Percentiles rank a stretch among this genome's conserved stretches.
phyloP scores from a whole-genome alignment of 2,329 filamentous ascomycete genomes.

The Fusarium devonianum region DNA sequence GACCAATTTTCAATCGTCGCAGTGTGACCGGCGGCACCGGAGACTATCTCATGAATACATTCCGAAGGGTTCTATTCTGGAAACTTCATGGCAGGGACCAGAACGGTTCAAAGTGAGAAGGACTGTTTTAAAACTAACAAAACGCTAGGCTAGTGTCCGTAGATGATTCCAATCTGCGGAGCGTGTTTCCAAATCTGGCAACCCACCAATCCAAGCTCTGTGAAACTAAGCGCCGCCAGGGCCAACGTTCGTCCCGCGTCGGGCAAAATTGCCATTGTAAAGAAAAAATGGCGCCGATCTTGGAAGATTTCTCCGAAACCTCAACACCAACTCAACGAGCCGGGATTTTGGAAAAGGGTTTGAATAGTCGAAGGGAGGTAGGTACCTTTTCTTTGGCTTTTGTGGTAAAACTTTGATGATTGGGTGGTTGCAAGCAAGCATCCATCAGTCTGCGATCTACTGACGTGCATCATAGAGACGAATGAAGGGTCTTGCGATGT shows the following conservation, averaged over 20 bases:
- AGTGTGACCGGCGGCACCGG: too few relatives aligned
- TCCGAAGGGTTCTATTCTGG: too few relatives aligned
- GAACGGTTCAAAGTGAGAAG: too few relatives aligned
- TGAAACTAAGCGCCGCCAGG: slow-evolving; percentile 28
- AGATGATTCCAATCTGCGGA: slow-evolving; percentile 13
- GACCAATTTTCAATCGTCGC: too few relatives aligned
- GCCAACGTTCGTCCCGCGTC: slow-evolving; percentile 3
- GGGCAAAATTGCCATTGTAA: slow-evolving; percentile 32
- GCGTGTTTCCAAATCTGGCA: slow-evolving; percentile 14
- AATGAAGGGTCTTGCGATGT: slow-evolving; percentile 2
- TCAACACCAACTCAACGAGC: too few relatives aligned
- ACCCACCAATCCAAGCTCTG: slow-evolving; percentile 12
- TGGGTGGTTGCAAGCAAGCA: background rate
- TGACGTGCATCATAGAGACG: background rate
- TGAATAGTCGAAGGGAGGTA: background rate
- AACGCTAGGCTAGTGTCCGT: too few relatives aligned
- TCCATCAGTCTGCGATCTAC: slow-evolving; percentile 9
- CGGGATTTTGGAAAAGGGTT: too few relatives aligned
- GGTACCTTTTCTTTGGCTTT: too few relatives aligned
- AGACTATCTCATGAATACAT: too few relatives aligned
- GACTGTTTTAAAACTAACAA: too few relatives aligned
- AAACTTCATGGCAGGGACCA: too few relatives aligned
- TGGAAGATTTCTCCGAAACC: slow-evolving; percentile 16
- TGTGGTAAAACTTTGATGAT: too few relatives aligned
- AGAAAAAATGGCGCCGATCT: slow-evolving; percentile 5